Conservation (phyloP, 1,139 yeast genomes). For the Saccharomycopsis phalli region DNA sequence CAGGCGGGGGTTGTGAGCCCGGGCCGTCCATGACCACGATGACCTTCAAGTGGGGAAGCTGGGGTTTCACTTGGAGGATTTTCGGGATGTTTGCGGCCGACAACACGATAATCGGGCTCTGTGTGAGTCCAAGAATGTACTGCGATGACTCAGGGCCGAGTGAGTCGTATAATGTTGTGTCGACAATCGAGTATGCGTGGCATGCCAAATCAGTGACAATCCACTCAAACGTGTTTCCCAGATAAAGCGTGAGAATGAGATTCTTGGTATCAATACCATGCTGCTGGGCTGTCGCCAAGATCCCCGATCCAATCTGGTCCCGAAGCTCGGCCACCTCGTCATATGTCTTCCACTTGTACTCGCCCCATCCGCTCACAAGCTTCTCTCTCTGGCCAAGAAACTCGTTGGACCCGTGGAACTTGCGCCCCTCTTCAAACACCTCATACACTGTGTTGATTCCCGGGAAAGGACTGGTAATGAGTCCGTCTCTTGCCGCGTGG, state of each 20-base stretch:
- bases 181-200: conserved; percentile 31
- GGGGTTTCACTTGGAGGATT: conserved; percentile 27
- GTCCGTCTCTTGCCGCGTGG: conserved; percentile 4
- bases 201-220: conserved; percentile 33
- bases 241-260: conserved; percentile 25
- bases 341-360: conserved; percentile 15
- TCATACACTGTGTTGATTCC: conserved; percentile 34
- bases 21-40: conserved; percentile 25
- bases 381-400: conserved; percentile 32
- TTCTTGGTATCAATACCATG: conserved; percentile 20
- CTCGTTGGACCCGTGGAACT: conserved; percentile 24
- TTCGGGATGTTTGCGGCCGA: conserved; percentile 30
- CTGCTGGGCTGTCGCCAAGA: conserved; percentile 23
- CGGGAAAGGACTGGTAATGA: conserved; percentile 27
- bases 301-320: conserved; percentile 25
- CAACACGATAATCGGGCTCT: conserved; percentile 33
- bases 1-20: too few relatives aligned
- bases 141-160: conserved; percentile 34
- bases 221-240: conserved; percentile 28
- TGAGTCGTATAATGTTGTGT: conserved; percentile 37
- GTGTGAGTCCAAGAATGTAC: conserved; percentile 32
- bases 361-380: conserved; percentile 8
- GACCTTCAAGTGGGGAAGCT: conserved; percentile 22
- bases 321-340: conserved; percentile 15
- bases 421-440: conserved; percentile 30